Evolutionary conservation across 345 rosid species (phyloP), one percentile per base, ranked within the genome.

Genomic region (Heritiera littoralis): DNA sequence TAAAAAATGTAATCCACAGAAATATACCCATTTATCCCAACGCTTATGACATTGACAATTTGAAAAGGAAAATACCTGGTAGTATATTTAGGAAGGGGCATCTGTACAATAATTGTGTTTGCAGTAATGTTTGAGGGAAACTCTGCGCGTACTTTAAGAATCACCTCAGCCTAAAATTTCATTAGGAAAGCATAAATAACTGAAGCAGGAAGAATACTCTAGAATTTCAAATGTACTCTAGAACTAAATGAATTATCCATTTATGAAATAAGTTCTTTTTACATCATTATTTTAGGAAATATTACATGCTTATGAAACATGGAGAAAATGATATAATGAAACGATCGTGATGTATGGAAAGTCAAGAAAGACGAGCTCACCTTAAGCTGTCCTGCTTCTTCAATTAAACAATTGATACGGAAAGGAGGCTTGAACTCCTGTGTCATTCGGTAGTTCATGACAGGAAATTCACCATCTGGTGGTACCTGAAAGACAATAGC

Each of bases 391-490:
- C 99, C 98, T 35, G 98, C 98, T 85, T 96, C 98, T 90, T 96
- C 98, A 82, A 93, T 89, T 91, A 76, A 76, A 73, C 76, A 73
- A 5, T 6, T 43, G 63, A 96, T 91, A 61, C 92, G 98, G 63
- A 96, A 96, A 49, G 99, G 99, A 83, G 99, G 99, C 88, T 90
- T 94, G 83, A 96, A 96, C 87, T 96, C 98, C 86, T 96, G 98
- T 64, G 99, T 94, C 97, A 94, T 90, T 59, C 99, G 97, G 81
- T 96, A 96, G 86, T 96, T 96, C 98, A 94, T 96, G 74, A 96
- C 99, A 66, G 99, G 98, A 81, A 96, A 96, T 85, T 96, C 99
- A 78, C 99, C 99, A 83, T 94, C 99, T 45, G 99, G 98, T 18
- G 99, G 97, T 66, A 96, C 92, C 99, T 94, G 87, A 82, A 85